Evolutionary conservation across 2,329 filamentous ascomycete genomes (phyloP).

Genomic region (Hortaea werneckii): DNA sequence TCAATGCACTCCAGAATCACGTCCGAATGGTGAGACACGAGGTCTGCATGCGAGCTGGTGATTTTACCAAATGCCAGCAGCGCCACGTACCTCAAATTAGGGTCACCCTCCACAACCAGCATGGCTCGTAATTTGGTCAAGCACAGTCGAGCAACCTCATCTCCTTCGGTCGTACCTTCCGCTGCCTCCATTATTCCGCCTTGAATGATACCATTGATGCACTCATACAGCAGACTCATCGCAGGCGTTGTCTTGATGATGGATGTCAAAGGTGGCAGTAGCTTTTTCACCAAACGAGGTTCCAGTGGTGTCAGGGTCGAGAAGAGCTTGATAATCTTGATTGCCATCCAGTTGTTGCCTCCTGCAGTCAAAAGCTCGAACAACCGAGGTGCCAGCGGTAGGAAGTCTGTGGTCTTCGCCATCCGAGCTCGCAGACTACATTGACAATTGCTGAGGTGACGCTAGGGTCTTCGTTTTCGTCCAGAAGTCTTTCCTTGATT

Average conservation of each 20-base stretch:
- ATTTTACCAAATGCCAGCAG: constrained; percentile 93
- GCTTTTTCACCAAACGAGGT: constrained; percentile 79
- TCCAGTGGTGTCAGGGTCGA: constrained; percentile 88
- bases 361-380: constrained; percentile 88
- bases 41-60: constrained; percentile 72
- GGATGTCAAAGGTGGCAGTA: constrained; percentile 80
- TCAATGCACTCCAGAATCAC: constrained; percentile 95
- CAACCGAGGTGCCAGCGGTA: constrained; percentile 79
- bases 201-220: constrained; percentile 96
- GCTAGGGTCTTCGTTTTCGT: constrained; percentile 79
- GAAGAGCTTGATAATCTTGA: constrained; percentile 98
- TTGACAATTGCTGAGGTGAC: constrained; percentile 96
- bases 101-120: constrained; percentile 86
- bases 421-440: constrained; percentile 90
- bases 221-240: constrained; percentile 97
- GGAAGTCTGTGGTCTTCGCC: constrained; percentile 89
- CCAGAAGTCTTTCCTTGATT: constrained; percentile 87
- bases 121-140: constrained; percentile 89
- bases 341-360: constrained; percentile 99
- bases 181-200: constrained; percentile 82
- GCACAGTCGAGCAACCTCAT: constrained; percentile 86
- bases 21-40: constrained; percentile 88
- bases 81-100: constrained; percentile 95
- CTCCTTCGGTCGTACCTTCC: constrained; percentile 68
- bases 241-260: constrained; percentile 91